These are phyloP conservation scores for Botrytis pseudocinerea DNA, from an alignment of 2,329 filamentous ascomycete species.

Conservation along the genomic window DNA sequence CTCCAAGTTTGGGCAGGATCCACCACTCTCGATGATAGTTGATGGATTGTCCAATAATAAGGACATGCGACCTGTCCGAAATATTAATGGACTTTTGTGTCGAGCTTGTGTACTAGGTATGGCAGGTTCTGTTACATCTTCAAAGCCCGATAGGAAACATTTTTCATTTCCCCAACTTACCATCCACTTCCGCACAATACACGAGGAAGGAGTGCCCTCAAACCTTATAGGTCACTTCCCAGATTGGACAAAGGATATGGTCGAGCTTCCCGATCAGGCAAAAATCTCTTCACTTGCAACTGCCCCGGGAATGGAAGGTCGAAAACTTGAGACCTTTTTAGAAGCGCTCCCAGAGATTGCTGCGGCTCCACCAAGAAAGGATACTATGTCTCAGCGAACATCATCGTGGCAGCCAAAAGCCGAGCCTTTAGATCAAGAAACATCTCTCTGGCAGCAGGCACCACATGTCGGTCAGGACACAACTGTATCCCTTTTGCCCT, in stretches of 20 bases:
- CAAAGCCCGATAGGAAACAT: conserved; percentile 42
- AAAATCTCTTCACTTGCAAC: conserved; percentile 51
- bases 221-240: conserved; percentile 38
- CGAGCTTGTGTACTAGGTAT: conserved; percentile 51
- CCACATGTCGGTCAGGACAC: conserved; percentile 23
- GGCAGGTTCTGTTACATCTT: conserved; percentile 30
- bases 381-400: not conserved
- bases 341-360: conserved; percentile 52
- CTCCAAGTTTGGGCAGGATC: conserved; percentile 56
- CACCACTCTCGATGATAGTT: conserved; percentile 59
- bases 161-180: conserved; percentile 62
- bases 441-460: conserved; percentile 9
- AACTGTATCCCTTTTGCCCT: conserved; percentile 34
- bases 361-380: conserved; percentile 15
- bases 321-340: conserved; percentile 53
- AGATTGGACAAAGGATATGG: conserved; percentile 63
- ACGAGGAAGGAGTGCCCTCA: conserved; percentile 38
- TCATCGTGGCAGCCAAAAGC: conserved; percentile 17
- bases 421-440: not conserved
- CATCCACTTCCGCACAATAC: conserved; percentile 54
- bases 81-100: conserved; percentile 55
- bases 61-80: conserved; percentile 57
- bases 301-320: conserved; percentile 56
- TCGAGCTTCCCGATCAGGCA: conserved; percentile 56
- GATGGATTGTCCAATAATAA: conserved; percentile 58